Evolutionary conservation across 192 early-diverging fungal genomes (phyloP), one percentile per base, ranked within the genome.

Genomic region (Linnemannia elongata): DNA sequence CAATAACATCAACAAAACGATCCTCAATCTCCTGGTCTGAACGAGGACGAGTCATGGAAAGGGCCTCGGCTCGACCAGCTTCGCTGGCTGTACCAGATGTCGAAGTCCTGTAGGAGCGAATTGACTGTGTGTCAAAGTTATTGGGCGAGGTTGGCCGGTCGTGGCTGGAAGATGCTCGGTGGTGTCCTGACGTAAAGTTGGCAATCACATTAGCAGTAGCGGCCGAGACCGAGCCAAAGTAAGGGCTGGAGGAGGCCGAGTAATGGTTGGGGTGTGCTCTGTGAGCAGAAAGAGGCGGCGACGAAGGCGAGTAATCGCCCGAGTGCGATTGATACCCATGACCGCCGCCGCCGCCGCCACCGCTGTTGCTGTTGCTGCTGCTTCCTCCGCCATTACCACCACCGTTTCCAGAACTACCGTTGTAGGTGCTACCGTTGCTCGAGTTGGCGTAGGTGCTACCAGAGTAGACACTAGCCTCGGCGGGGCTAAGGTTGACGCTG

Each of bases 1-100:
- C 92, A 88, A 93, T 88, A 88, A 93, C 90, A 63, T 92, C 89
- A 54, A 91, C 88, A 83, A 93, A 93, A 39, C 90, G 75, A 60
- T 86, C 82, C 55, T 93, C 90, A 52, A 93, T 88, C 71, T 92
- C 90, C 76, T 87, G 81, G 79, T 91, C 92, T 38, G 88, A 81
- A 30, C 76, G 75, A 24, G 85, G 85, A 49, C 85, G 85, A 24
- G 85, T 49, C 60, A 75, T 60, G 7, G 80, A 74, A 72, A 81
- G 74, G 47, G 38, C 71, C 42, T 87, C 79, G 10, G 55, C 45
- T 15, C 80, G 69, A 35, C 85, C 85, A 66, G 79, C 85, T 49
- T 87, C 85, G 38, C 85, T 87, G 3, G 73, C 36, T 1, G 84
- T 86, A 15, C 79, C 85, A 41, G 85, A 87, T 38, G 84, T 87